Evolutionary conservation across 129 eudicot species (phyloP).

Genomic region (Kitagawia praeruptora): DNA sequence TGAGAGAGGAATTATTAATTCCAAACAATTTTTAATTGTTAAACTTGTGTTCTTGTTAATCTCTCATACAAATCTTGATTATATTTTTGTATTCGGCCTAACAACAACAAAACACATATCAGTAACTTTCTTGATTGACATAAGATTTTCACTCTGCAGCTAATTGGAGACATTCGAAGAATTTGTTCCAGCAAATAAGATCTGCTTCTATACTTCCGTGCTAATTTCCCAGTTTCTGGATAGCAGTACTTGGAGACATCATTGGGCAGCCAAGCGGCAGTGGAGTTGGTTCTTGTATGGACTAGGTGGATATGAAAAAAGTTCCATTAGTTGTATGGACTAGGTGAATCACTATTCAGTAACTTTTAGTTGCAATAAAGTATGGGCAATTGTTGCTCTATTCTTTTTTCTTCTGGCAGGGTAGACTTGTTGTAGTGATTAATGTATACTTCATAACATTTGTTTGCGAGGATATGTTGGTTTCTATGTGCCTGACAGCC

Average conservation of each 20-base stretch:
- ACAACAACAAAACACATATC: too few species aligned
- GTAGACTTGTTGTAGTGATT: not conserved
- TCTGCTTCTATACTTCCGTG: not conserved
- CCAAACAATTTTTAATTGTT: too few species aligned
- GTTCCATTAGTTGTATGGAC: not conserved
- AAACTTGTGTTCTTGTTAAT: too few species aligned
- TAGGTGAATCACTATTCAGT: not conserved
- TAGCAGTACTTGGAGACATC: slow-evolving; percentile 2
- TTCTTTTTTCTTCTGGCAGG: not conserved
- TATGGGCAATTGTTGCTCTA: not conserved
- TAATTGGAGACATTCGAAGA: not conserved
- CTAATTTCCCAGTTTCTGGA: not conserved
- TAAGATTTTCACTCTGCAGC: slow-evolving; percentile 2
- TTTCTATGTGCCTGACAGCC: not conserved
- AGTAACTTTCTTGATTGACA: not conserved
- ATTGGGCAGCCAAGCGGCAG: not conserved
- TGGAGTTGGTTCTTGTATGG: slow-evolving; percentile 3
- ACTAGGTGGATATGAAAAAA: not conserved
- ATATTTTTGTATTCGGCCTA: too few species aligned
- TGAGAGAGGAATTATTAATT: too few species aligned
- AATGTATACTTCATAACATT: not conserved
- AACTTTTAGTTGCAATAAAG: slow-evolving; percentile 1
- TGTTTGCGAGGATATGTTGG: not conserved
- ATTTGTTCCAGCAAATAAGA: not conserved
- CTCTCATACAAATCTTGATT: too few species aligned